Conservation (phyloP, 768 basidiomycete species). For the Amanita pallidorosea region DNA sequence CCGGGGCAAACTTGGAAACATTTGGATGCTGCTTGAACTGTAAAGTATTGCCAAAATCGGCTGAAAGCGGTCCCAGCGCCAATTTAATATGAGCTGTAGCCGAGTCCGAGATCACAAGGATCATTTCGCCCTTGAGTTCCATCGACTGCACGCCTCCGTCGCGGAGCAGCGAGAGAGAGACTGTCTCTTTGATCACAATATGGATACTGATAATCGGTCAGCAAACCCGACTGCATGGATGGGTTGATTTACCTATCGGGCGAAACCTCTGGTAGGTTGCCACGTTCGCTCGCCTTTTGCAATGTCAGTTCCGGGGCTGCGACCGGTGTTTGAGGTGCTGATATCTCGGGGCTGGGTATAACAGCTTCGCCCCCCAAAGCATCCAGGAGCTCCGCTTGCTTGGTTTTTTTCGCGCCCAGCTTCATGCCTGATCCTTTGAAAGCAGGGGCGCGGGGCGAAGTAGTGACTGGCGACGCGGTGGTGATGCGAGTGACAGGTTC, state of each 20-base stretch:
- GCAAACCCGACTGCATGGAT: background rate
- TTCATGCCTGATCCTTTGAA: slow-evolving; percentile 98
- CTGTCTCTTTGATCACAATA: slow-evolving; percentile 71
- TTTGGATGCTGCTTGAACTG: slow-evolving; percentile 98
- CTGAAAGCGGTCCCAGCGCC: slow-evolving; percentile 42
- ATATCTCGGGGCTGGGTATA: slow-evolving; percentile 25
- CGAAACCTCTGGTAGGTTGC: slow-evolving; percentile 65
- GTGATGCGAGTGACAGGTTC: slow-evolving; percentile 28
- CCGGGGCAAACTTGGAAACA: slow-evolving; percentile 74
- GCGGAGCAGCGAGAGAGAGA: slow-evolving; percentile 72
- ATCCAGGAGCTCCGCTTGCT: slow-evolving; percentile 80
- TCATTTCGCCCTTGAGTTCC: slow-evolving; percentile 93
- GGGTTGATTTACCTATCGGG: slow-evolving; percentile 49
- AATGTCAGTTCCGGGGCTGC: slow-evolving; percentile 30
- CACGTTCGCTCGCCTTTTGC: slow-evolving; percentile 34
- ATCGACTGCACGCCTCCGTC: slow-evolving; percentile 88
- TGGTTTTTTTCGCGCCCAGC: slow-evolving; percentile 84
- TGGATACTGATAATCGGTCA: slow-evolving; percentile 55
- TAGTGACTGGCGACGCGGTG: slow-evolving; percentile 30
- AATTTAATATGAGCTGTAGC: slow-evolving; percentile 64
- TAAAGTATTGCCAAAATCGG: slow-evolving; percentile 53
- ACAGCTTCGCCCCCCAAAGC: slow-evolving; percentile 66
- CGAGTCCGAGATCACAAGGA: slow-evolving; percentile 75
- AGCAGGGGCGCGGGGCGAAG: slow-evolving; percentile 52
- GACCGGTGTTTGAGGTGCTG: slow-evolving; percentile 37